These are phyloP conservation scores for Saccharomycopsis sp. DNA, from an alignment of 805 yeast species.

Conservation along the genomic window DNA sequence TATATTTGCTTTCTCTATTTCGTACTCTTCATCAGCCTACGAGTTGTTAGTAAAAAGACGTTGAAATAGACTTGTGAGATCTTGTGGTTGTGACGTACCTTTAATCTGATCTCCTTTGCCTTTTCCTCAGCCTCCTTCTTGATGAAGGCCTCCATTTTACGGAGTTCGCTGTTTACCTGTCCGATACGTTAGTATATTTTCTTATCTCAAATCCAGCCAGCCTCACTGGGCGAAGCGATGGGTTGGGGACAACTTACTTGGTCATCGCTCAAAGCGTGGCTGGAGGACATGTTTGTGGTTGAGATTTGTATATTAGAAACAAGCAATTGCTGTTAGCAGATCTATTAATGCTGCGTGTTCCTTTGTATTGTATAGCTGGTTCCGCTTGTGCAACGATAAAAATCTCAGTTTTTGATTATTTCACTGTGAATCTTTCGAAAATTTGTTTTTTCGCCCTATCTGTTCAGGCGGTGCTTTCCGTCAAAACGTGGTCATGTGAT, in stretches of 20 bases:
- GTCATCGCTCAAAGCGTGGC: constrained; percentile 38
- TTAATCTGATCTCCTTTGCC: constrained; percentile 90
- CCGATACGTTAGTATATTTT: constrained; percentile 27
- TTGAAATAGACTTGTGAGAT: no score
- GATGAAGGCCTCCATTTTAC: constrained; percentile 97
- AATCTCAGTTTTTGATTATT: not conserved
- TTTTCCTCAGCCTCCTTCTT: constrained; percentile 98
- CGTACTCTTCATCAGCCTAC: constrained; percentile 93
- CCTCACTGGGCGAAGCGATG: not conserved
- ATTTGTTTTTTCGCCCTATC: no score
- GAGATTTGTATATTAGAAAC: not conserved
- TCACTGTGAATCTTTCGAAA: no score
- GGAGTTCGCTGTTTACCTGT: constrained; percentile 90
- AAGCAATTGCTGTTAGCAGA: not conserved
- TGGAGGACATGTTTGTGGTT: constrained; percentile 1
- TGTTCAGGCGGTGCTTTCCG: no score
- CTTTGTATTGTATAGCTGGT: not conserved
- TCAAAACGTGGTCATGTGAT: no score
- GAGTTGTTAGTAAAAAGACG: constrained; percentile 7
- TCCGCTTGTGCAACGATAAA: no score
- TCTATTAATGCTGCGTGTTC: not conserved
- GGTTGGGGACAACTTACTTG: constrained; percentile 34
- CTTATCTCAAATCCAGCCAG: constrained; percentile 9
- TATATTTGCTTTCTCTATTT: constrained; percentile 91
- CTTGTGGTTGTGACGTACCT: constrained; percentile 40